These are phyloP conservation scores for Powellomyces hirtus DNA, from an alignment of 192 early-diverging fungal species.

Conservation along the genomic window DNA sequence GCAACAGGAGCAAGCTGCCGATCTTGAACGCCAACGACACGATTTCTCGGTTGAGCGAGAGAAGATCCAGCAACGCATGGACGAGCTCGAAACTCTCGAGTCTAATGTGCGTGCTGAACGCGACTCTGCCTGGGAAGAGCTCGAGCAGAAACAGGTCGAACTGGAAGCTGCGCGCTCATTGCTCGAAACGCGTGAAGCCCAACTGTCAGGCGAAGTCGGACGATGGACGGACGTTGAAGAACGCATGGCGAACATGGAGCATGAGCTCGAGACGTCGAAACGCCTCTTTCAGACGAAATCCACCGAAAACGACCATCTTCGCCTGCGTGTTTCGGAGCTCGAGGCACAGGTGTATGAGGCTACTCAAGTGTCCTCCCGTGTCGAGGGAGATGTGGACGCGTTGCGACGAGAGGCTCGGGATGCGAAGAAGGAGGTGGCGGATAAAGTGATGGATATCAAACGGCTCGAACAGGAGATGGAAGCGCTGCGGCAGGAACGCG, in stretches of 20 bases:
- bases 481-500: too few relatives aligned
- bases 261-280: slow-evolving; percentile 50
- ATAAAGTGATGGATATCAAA: slow-evolving; percentile 38
- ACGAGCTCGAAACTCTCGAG: slow-evolving; percentile 13
- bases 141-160: slow-evolving; percentile 15
- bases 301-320: slow-evolving; percentile 47
- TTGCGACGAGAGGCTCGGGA: slow-evolving; percentile 37
- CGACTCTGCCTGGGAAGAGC: slow-evolving; percentile 10
- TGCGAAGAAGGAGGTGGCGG: slow-evolving; percentile 14
- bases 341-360: slow-evolving; percentile 45
- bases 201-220: slow-evolving; percentile 21
- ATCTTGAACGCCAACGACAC: slow-evolving; percentile 25
- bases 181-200: slow-evolving; percentile 24
- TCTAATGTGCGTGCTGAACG: slow-evolving; percentile 6
- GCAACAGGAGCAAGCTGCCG: slow-evolving; percentile 27
- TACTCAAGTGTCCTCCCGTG: slow-evolving; percentile 18
- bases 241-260: slow-evolving; percentile 39
- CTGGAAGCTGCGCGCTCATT: slow-evolving; percentile 1
- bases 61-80: slow-evolving; percentile 3
- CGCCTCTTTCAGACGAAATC: slow-evolving; percentile 49
- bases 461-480: slow-evolving; percentile 54
- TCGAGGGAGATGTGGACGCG: slow-evolving; percentile 30
- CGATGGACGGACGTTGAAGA: slow-evolving; percentile 33
- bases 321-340: slow-evolving; percentile 43
- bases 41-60: slow-evolving; percentile 21